Evolutionary conservation across 371 early-diverging fungal species (phyloP).

Genomic region (Mortierella sp.): DNA sequence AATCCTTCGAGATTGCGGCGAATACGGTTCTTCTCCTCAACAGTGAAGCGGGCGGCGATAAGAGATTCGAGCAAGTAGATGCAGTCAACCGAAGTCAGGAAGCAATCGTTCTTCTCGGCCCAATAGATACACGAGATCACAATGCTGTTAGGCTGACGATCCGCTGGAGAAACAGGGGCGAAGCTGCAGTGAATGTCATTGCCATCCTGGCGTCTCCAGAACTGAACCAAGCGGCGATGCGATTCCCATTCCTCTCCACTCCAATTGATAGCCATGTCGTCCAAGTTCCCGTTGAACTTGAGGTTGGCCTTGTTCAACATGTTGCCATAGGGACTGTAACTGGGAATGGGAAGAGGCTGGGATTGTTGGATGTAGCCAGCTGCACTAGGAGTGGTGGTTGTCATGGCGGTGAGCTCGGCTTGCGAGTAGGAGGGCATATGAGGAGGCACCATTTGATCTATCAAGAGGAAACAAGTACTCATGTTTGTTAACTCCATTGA

Average conservation of each 20-base stretch:
- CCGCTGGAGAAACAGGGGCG: conserved; percentile 63
- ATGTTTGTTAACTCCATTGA: too few species aligned
- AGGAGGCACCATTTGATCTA: conserved; percentile 45
- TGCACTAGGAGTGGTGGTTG: conserved; percentile 2
- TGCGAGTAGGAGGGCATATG: conserved; percentile 34
- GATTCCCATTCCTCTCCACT: conserved; percentile 69
- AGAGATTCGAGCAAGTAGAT: conserved; percentile 81
- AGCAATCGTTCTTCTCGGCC: conserved; percentile 78
- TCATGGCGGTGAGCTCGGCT: conserved; percentile 32
- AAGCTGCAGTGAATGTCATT: conserved; percentile 73
- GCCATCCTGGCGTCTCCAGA: conserved; percentile 71
- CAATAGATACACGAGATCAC: conserved; percentile 88
- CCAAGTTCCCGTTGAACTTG: conserved; percentile 69
- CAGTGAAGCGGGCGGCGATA: conserved; percentile 81
- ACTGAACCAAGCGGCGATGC: conserved; percentile 79
- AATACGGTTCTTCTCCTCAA: conserved; percentile 88
- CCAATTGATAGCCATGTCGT: conserved; percentile 69
- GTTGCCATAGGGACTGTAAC: conserved; percentile 62
- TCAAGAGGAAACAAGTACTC: not conserved
- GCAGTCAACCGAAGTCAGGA: conserved; percentile 85
- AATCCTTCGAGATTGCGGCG: conserved; percentile 88
- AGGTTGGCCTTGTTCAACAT: conserved; percentile 78
- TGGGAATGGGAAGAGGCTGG: conserved; percentile 29
- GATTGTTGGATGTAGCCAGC: conserved; percentile 13
- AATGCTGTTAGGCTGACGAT: conserved; percentile 68